Evolutionary conservation across 257 asterid species (phyloP).

Genomic region (Jacaranda mimosifolia): DNA sequence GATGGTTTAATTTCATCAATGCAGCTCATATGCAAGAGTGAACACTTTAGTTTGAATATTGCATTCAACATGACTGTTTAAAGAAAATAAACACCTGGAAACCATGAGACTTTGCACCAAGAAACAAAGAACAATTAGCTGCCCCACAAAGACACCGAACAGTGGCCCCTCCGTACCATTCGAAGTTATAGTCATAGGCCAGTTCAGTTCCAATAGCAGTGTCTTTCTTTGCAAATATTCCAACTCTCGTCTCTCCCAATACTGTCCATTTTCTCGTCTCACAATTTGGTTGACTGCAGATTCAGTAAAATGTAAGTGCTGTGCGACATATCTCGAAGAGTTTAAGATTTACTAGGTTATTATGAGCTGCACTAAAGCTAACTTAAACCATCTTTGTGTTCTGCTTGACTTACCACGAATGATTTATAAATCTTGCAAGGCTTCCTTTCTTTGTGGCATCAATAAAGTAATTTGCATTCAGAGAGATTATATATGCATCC

Average conservation of each 20-base stretch:
- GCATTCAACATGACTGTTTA: constrained; percentile 21
- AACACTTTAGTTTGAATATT: constrained; percentile 20
- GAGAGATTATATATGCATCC: constrained; percentile 87
- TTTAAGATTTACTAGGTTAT: constrained; percentile 13
- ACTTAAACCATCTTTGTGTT: constrained; percentile 25
- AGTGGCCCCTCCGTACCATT: constrained; percentile 95
- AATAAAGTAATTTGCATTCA: constrained; percentile 69
- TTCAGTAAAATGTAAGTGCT: constrained; percentile 29
- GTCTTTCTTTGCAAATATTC: constrained; percentile 83
- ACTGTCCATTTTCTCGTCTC: constrained; percentile 99
- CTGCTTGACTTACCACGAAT: constrained; percentile 77
- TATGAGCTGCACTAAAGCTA: constrained; percentile 26
- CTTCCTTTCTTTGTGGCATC: constrained; percentile 93
- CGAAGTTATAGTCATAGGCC: constrained; percentile 85
- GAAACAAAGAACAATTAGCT: constrained; percentile 84
- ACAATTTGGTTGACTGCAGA: constrained; percentile 86
- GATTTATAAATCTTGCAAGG: constrained; percentile 91
- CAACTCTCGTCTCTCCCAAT: constrained; percentile 88
- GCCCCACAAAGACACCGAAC: constrained; percentile 97
- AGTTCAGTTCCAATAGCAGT: constrained; percentile 76
- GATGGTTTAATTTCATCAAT: constrained; percentile 20
- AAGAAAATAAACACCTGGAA: constrained; percentile 71
- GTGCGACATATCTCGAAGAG: constrained; percentile 16
- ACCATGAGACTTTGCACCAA: constrained; percentile 96
- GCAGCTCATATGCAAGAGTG: constrained; percentile 25